Evolutionary conservation across 1,139 yeast species (phyloP), one percentile per base, ranked within the genome.

Genomic region (Arxiozyma heterogenica): DNA sequence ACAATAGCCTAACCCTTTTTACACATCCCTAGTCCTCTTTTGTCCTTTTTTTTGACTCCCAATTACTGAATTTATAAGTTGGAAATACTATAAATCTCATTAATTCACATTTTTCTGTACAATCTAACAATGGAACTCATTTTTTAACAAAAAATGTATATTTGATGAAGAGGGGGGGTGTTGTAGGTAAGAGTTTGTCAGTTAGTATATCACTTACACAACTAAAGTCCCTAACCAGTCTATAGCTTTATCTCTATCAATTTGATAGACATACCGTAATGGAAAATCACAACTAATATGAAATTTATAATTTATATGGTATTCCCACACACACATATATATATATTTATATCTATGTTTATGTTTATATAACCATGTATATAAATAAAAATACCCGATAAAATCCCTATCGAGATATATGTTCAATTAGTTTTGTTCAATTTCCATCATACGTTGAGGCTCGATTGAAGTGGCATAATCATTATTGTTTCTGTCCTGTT

Each of bases 391-490:
- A 34, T 5, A 7, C 11, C 11, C 15, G 4, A 34, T 34, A 34
- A 34, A 34, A 15, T 3, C 2, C n/a, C 4, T 17, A 12, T 34
- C n/a, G 2, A 34, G n/a, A 15, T 6, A 34, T 34, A 15, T 9
- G n/a, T 34, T 34, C 17, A 17, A 46, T 20, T 30, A n/a, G 4
- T 27, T 34, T 42, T 34, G 46, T 12, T 53, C 53, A 22, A 45
- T 52, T n/a, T 42, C 46, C 20, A 54, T 54, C 55, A 56, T 54
- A n/a, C 51, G 49, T 45, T 53, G 54, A 42, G 53, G 34, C 44
- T 56, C 58, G 22, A 48, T 30, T 5, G 54, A 49, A 27, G 22
- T 20, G 25, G 34, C 42, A 20, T 20, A 15, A 20, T 8, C 45
- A 18, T 44, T 50, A 18, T 53, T 56, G 18, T 58, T 51, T 11